phyloP scores from a whole-genome alignment of 2,329 filamentous ascomycete species.

The Ceratocystis huliohia region DNA sequence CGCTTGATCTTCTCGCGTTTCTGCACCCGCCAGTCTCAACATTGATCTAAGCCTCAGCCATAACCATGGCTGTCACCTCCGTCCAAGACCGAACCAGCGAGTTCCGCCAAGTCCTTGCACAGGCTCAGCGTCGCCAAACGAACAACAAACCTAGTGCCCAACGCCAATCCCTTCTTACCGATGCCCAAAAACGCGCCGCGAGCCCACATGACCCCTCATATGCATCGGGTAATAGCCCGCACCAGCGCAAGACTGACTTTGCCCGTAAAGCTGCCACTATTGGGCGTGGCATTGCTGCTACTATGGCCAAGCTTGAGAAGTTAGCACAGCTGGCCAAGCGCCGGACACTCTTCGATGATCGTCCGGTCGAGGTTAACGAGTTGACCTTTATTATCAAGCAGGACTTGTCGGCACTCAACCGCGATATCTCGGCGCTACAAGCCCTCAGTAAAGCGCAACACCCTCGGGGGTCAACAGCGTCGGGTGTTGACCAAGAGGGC shows the following conservation, averaged over 20 bases:
- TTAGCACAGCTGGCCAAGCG: conserved; percentile 89
- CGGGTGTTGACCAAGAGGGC: conserved; percentile 61
- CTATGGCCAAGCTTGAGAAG: conserved; percentile 90
- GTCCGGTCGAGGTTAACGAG: conserved; percentile 92
- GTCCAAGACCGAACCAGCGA: conserved; percentile 96
- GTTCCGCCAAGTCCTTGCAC: conserved; percentile 80
- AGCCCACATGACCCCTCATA: conserved; percentile 32
- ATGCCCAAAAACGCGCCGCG: conserved; percentile 55
- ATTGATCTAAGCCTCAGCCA: neutral
- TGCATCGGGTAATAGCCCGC: neutral
- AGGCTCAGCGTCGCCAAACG: conserved; percentile 69
- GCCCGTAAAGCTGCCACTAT: conserved; percentile 84
- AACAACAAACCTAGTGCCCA: conserved; percentile 66
- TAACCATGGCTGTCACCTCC: conserved; percentile 51
- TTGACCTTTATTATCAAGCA: conserved; percentile 97
- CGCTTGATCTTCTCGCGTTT: neutral
- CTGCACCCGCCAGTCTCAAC: neutral
- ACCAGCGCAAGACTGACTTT: conserved; percentile 66
- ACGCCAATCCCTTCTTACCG: conserved; percentile 64
- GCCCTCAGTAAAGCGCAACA: conserved; percentile 56
- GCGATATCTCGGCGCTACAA: conserved; percentile 77
- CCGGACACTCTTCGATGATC: conserved; percentile 93
- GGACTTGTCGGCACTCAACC: conserved; percentile 71
- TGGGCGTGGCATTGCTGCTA: conserved; percentile 77
- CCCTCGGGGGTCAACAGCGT: conserved; percentile 38